phyloP scores from a whole-genome alignment of 768 basidiomycete species.

The Mycena leptocephala region DNA sequence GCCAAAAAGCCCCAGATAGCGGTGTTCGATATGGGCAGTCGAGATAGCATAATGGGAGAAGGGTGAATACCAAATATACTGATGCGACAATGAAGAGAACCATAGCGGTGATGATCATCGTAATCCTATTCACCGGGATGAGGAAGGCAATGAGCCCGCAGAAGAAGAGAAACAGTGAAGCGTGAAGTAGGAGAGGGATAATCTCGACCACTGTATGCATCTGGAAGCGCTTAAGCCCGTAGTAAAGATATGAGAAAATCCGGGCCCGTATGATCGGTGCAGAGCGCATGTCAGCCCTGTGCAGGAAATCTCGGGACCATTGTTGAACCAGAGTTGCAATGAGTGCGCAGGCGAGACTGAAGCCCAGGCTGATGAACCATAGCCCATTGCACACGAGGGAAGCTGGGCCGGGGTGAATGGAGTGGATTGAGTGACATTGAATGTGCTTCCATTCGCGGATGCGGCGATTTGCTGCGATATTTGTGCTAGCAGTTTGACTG shows the following conservation, averaged over 20 bases:
- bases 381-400: not conserved
- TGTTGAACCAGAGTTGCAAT: not conserved
- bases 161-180: not conserved
- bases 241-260: not conserved
- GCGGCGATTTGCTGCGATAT: too few relatives aligned
- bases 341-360: not conserved
- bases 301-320: not conserved
- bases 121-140: not conserved
- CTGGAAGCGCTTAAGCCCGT: not conserved
- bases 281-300: not conserved
- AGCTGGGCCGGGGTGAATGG: not conserved
- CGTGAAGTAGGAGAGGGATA: not conserved
- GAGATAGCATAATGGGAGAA: not conserved
- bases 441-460: too few relatives aligned
- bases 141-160: not conserved
- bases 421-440: too few relatives aligned
- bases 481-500: too few relatives aligned
- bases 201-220: not conserved
- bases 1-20: not conserved
- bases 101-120: not conserved
- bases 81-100: not conserved
- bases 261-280: not conserved
- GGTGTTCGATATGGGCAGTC: not conserved
- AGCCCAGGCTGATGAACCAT: not conserved
- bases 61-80: not conserved